Base-by-base conservation (phyloP, 1,284 basidiomycete species). In the Leccinum cinnamomeum region DNA sequence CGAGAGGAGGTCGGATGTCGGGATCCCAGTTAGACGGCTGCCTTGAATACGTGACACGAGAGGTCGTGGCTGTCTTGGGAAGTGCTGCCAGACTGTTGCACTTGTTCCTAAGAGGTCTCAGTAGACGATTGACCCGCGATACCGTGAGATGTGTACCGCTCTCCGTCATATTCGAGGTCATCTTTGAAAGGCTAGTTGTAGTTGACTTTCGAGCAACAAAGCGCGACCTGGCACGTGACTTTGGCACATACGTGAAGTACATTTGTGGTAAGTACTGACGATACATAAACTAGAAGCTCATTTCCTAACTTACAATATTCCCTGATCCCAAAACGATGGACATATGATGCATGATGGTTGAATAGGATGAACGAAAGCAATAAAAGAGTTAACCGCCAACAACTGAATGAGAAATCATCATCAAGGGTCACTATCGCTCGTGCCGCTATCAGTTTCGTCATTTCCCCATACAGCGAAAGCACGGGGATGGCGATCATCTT, bases 381-480 rank as follows among this genome's bases (percentile, higher is more conserved):
- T 28, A 14, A 62, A n/a, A 6, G 25, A 16, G n/a, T 33, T 23
- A 56, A 28, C 41, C 44, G 7, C 33, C 37, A 25, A 39, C 23
- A 57, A 20, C 35, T 20, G 25, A 28, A 18, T 12, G 39, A 48
- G 16, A 33, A 6, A 14, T 11, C 11, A 48, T 30, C 28, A 7
- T 73, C 62, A 75, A 35, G 37, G 67, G 53, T 91, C 89, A 64
- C 82, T 87, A 69, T 91, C 90, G 65, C 90, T 92, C 18, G 89
- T 81, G 68, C 87, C 88, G 70, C 89, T 91, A 69, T 94, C 93
- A 61, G 90, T 94, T 75, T 95, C 93, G 72, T 95, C 93, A 56
- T 91, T 88, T 1, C 91, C 92, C 85, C 87, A 91, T 18, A 91
- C 91, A 59, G 90, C 88, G 69, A 93, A 92, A 44, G 90, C 89